Conservation (phyloP, 164 flowering plant genomes). For the Litsea cubeba region DNA sequence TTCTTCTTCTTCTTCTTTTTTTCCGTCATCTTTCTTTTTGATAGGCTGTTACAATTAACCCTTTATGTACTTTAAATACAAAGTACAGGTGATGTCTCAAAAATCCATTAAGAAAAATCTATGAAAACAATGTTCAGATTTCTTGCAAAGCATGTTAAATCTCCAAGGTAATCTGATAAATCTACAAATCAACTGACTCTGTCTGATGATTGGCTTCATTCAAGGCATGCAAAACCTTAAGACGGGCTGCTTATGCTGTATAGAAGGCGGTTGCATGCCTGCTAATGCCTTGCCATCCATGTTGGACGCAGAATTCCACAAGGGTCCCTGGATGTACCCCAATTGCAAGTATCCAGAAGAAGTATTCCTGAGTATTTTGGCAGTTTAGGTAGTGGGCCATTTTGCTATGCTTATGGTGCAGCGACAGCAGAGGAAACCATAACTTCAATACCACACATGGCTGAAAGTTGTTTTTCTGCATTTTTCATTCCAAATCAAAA, state of each 20-base stretch:
- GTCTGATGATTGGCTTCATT: not conserved
- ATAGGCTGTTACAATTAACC: not conserved
- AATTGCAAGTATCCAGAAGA: not conserved
- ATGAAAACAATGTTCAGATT: not conserved
- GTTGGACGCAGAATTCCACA: not conserved
- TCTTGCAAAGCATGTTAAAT: too few relatives aligned
- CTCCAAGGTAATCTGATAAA: not conserved
- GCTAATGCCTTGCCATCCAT: not conserved
- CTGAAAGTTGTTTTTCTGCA: not conserved
- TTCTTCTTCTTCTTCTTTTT: too few relatives aligned
- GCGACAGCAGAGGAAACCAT: not conserved
- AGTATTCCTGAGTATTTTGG: not conserved
- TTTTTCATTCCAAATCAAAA: not conserved
- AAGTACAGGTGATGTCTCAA: not conserved
- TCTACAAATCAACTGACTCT: not conserved
- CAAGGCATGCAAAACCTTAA: not conserved
- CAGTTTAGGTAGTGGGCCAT: not conserved
- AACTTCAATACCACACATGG: not conserved
- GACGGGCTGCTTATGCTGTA: not conserved
- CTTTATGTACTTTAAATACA: not conserved
- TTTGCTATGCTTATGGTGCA: not conserved
- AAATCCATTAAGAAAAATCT: too few relatives aligned
- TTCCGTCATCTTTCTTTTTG: not conserved
- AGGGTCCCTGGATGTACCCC: not conserved
- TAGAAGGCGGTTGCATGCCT: not conserved